Conservation (phyloP, 2,329 filamentous ascomycete species). For the Ophiostoma sp. region DNA sequence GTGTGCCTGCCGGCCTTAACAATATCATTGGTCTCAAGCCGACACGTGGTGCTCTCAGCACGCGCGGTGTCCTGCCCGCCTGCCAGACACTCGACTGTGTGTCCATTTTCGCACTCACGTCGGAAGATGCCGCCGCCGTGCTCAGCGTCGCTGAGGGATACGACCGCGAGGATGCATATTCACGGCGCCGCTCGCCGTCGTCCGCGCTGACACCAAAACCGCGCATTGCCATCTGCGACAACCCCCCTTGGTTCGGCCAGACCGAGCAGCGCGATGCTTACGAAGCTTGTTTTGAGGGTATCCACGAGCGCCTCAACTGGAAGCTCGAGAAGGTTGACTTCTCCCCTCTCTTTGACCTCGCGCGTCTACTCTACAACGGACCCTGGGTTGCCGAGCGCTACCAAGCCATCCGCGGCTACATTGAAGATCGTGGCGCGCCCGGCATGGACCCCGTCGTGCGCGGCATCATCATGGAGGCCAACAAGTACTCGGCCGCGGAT, state of each 20-base stretch:
- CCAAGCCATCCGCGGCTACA: constrained; percentile 45
- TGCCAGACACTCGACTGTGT: constrained; percentile 22
- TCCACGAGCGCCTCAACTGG: constrained; percentile 38
- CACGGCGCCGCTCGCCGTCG: background rate
- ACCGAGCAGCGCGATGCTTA: constrained; percentile 38
- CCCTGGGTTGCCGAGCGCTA: constrained; percentile 54
- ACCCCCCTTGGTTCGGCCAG: constrained; percentile 36
- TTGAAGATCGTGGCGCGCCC: constrained; percentile 32
- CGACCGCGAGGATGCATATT: constrained; percentile 40
- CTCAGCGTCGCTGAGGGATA: constrained; percentile 44
- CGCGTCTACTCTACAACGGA: constrained; percentile 51
- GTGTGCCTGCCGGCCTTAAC: constrained; percentile 50
- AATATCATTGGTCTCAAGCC: constrained; percentile 49
- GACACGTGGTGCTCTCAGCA: constrained; percentile 46
- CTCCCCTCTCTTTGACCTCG: constrained; percentile 46
- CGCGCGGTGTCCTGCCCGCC: constrained; percentile 36
- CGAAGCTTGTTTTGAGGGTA: constrained; percentile 37
- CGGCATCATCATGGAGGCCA: constrained; percentile 36
- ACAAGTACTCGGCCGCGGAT: constrained; percentile 41
- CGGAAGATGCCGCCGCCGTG: constrained; percentile 41
- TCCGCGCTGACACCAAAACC: background rate
- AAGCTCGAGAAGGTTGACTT: constrained; percentile 43
- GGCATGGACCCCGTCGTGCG: constrained; percentile 37
- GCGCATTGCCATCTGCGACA: constrained; percentile 36
- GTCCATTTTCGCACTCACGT: constrained; percentile 26